Evolutionary conservation across 2,329 filamentous ascomycete genomes (phyloP).

Genomic region (Harringtonia aguacate): DNA sequence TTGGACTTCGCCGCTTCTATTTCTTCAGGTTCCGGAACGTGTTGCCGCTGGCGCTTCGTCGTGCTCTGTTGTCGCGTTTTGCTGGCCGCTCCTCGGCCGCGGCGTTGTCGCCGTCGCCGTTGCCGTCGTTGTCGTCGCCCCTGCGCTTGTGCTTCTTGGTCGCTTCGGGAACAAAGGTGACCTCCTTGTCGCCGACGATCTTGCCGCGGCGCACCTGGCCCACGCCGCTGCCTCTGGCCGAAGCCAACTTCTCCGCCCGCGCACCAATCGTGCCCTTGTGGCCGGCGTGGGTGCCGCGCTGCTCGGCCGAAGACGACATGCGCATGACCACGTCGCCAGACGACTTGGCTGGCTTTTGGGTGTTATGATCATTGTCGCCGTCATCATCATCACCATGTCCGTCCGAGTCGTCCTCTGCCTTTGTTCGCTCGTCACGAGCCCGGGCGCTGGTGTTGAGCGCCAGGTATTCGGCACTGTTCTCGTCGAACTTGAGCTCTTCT

Average conservation of each 20-base stretch:
- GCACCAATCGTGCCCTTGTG: conserved; percentile 44
- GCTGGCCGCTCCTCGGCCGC: conserved; percentile 16
- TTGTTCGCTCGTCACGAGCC: conserved; percentile 32
- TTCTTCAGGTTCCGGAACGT: conserved; percentile 53
- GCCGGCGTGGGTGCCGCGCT: conserved; percentile 44
- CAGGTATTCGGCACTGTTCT: conserved; percentile 76
- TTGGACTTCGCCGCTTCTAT: conserved; percentile 1
- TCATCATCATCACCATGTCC: conserved; percentile 9
- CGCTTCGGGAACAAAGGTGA: conserved; percentile 61
- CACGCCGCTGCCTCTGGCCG: conserved; percentile 25
- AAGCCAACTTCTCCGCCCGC: conserved; percentile 34
- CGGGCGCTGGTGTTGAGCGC: conserved; percentile 80
- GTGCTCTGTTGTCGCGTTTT: conserved; percentile 26
- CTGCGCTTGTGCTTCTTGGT: conserved; percentile 35
- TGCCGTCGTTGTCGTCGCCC: conserved; percentile 8
- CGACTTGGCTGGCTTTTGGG: conserved; percentile 12
- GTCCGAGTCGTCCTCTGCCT: conserved; percentile 26
- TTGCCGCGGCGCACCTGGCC: conserved; percentile 27
- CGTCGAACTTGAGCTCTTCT: conserved; percentile 85
- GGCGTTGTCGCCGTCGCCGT: no score
- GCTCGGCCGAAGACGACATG: conserved; percentile 58
- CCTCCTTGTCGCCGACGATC: conserved; percentile 51
- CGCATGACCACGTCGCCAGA: conserved; percentile 42
- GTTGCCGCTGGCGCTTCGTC: conserved; percentile 67
- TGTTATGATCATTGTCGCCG: conserved; percentile 20